phyloP scores from a whole-genome alignment of 345 rosid species.

The Populus davidiana region DNA sequence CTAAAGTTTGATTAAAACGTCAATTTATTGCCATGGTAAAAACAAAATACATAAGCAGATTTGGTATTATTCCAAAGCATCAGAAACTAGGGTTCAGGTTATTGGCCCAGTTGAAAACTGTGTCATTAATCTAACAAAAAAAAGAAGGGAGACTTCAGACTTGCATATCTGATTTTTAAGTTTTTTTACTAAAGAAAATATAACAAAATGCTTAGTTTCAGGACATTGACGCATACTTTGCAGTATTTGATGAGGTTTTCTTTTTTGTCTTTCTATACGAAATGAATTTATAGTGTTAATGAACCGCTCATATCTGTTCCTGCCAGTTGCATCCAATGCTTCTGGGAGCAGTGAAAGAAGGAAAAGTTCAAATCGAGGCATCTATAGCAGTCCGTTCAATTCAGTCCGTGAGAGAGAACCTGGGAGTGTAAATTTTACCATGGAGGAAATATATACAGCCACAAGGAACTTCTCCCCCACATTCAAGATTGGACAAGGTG shows the following conservation, averaged over 20 bases:
- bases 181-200: no score
- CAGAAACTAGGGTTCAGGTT: not conserved
- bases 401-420: slow-evolving; percentile 35
- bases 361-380: slow-evolving; percentile 38
- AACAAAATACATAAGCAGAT: not conserved
- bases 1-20: not conserved
- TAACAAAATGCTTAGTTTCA: not conserved
- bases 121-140: not conserved
- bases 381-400: slow-evolving; percentile 30
- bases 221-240: not conserved
- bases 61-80: not conserved
- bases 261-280: not conserved
- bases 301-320: not conserved
- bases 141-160: no score
- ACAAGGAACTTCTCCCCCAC: slow-evolving; percentile 79
- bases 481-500: slow-evolving; percentile 85
- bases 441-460: slow-evolving; percentile 61
- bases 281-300: not conserved
- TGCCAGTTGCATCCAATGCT: slow-evolving; percentile 26
- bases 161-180: not conserved
- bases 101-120: not conserved
- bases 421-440: slow-evolving; percentile 49
- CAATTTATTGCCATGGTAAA: not conserved
- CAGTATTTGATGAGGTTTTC: not conserved
- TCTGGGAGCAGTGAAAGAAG: slow-evolving; percentile 43